These are phyloP conservation scores for Pleurotus djamor DNA, from an alignment of 768 basidiomycete genomes.

Conservation along the genomic window DNA sequence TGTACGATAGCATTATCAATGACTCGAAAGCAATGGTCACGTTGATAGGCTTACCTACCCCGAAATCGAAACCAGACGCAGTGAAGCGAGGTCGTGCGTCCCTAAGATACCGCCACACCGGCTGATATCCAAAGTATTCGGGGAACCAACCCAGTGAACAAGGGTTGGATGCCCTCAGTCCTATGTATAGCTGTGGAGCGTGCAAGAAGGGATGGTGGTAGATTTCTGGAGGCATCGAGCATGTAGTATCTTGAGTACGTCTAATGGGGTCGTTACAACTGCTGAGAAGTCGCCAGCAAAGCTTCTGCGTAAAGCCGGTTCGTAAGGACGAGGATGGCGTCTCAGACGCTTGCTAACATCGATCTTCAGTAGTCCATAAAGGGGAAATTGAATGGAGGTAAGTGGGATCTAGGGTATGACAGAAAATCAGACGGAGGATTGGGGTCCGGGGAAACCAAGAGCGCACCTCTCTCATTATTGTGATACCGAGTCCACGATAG, in stretches of 20 bases:
- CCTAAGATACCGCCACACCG: conserved; percentile 95
- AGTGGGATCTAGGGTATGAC: conserved; percentile 79
- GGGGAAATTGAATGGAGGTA: conserved; percentile 92
- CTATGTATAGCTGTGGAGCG: conserved; percentile 67
- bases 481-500: conserved; percentile 85
- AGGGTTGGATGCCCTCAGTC: conserved; percentile 66
- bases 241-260: conserved; percentile 96
- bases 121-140: conserved; percentile 96
- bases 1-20: no score
- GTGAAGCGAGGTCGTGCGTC: conserved; percentile 84
- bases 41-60: not conserved
- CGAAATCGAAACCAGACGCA: conserved; percentile 38
- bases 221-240: conserved; percentile 70
- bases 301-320: conserved; percentile 87
- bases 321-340: conserved; percentile 62
- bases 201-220: conserved; percentile 49
- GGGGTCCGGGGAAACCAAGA: conserved; percentile 8
- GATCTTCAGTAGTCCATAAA: conserved; percentile 87
- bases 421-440: conserved; percentile 21
- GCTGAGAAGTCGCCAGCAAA: conserved; percentile 91
- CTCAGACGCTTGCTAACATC: conserved; percentile 53
- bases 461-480: conserved; percentile 45
- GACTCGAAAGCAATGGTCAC: no score
- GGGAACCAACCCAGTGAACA: conserved; percentile 88
- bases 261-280: conserved; percentile 88